phyloP scores from a whole-genome alignment of 2,329 filamentous ascomycete species.

The Aspergillus fijiensis region DNA sequence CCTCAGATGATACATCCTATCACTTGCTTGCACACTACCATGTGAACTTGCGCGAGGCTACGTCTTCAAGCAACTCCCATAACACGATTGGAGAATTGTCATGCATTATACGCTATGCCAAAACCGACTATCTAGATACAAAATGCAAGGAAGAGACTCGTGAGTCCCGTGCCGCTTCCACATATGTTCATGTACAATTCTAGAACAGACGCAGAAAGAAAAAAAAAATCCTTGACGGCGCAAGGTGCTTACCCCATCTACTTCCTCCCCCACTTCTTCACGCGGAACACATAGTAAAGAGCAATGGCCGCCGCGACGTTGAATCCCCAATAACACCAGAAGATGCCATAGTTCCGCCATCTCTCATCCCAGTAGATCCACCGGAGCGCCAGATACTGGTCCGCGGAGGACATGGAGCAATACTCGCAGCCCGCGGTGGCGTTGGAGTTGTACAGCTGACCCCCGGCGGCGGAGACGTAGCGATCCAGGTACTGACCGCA shows the following conservation, averaged over 20 bases:
- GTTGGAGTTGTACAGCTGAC: background rate
- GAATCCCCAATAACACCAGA: conserved; percentile 7
- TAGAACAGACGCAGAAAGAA: background rate
- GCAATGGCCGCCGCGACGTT: background rate
- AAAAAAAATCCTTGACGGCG: background rate
- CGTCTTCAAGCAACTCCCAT: no score
- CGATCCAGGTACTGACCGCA: conserved; percentile 6
- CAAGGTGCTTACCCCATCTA: background rate
- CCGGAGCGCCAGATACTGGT: conserved; percentile 1
- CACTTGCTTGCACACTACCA: no score
- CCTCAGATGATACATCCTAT: no score
- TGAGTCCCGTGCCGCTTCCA: no score
- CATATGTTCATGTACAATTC: no score
- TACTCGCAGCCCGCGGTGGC: conserved; percentile 4
- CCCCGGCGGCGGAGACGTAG: background rate
- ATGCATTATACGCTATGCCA: no score
- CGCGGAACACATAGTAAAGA: conserved; percentile 6
- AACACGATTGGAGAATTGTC: no score
- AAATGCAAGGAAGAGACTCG: no score
- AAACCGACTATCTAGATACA: no score
- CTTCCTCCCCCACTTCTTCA: conserved; percentile 7
- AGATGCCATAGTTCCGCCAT: conserved; percentile 7
- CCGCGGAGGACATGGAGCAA: conserved; percentile 1
- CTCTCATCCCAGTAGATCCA: conserved; percentile 7
- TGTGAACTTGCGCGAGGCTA: no score